Base-by-base conservation (phyloP, 2,329 filamentous ascomycete species). In the Fusarium tanahbumbuense region DNA sequence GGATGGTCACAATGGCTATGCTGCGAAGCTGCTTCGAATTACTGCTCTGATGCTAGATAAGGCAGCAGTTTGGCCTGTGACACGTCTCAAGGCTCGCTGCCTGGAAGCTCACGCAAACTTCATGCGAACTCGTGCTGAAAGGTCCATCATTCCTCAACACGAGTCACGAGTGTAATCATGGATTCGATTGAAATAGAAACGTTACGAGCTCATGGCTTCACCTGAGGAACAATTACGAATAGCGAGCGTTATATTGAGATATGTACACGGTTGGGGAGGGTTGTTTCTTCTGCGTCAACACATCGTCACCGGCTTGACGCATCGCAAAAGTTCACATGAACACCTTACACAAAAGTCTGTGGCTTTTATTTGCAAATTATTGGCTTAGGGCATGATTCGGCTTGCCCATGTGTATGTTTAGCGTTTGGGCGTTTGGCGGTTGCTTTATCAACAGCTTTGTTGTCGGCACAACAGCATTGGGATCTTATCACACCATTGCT, bases 31-130 rank as follows among this genome's bases (percentile, higher is more conserved):
- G 49, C 82, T 98, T 74, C 88, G 92, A 75, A 87, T 96, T 57
- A 96, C 93, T 68, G 93, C 94, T 49, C 92, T 93, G 81, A 92
- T 97, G 86, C 86, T 98, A 68, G 92, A 94, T 72, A 93, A 93
- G 81, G 92, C 93, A 68, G 92, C 93, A 70, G 93, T 97, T 28
- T 99, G 96, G 95, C 94, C 94, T 79, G 85, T 88, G 16, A 86
- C 85, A 34, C 84, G 84, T 53, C 77, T 88, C 28, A 88, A 88
- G 81, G 83, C 85, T 3, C 82, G 82, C 53, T 88, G 86, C 67
- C 81, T 89, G 20, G 86, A 88, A 67, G 83, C 82, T 22, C 86
- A 89, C 55, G 85, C 87, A 2, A 83, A 80, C 59, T 82, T 85
- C 63, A 84, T 86, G 80, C 82, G 83, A 48, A 79, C 78, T 4